Percentiles rank a stretch among this genome's conserved stretches.
phyloP scores from a whole-genome alignment of 257 asterid species.

The Salvia rosmarinus region DNA sequence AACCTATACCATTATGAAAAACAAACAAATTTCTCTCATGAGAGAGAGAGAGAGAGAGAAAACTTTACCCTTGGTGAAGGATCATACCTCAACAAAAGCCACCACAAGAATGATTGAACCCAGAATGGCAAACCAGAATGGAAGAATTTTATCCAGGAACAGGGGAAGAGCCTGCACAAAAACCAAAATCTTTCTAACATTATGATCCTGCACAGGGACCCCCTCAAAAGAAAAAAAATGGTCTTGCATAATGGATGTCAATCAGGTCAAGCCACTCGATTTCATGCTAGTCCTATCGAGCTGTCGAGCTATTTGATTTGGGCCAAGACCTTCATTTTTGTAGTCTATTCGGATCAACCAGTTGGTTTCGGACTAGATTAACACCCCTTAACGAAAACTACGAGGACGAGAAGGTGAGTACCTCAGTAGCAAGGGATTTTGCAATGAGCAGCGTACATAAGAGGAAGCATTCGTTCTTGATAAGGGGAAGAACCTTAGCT shows the following conservation, averaged over 20 bases:
- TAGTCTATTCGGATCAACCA: no score
- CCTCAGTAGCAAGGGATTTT: constrained; percentile 48
- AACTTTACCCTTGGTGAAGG: neutral
- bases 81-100: constrained; percentile 45
- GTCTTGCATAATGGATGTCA: no score
- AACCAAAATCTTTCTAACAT: neutral
- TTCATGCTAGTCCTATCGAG: no score
- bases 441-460: constrained; percentile 47
- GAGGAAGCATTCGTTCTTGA: constrained; percentile 47
- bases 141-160: constrained; percentile 43
- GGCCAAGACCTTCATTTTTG: no score
- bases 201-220: no score
- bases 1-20: constrained; percentile 26
- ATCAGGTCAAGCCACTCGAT: no score
- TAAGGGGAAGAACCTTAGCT: constrained; percentile 46
- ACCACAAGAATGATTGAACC: constrained; percentile 42
- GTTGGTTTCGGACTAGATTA: no score
- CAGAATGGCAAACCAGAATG: constrained; percentile 42
- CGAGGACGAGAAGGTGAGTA: neutral
- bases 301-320: no score
- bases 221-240: neutral
- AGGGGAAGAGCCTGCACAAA: constrained; percentile 45
- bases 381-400: neutral
- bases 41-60: constrained; percentile 7
- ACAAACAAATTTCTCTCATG: neutral